These are phyloP conservation scores for Aspergillus luchuensis DNA, from an alignment of 2,329 filamentous ascomycete genomes.

Conservation along the genomic window DNA sequence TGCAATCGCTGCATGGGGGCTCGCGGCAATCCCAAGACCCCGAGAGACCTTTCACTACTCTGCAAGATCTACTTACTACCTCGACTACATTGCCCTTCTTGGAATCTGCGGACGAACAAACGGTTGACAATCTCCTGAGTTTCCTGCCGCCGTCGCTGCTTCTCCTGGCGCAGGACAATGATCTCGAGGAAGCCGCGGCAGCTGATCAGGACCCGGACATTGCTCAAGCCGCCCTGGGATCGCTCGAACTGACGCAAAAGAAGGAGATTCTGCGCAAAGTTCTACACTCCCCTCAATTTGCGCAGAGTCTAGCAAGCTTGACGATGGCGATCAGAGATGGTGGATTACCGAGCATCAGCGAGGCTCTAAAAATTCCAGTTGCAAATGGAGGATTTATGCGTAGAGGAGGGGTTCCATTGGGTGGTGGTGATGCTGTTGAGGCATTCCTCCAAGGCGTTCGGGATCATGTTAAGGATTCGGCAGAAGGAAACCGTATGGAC, in stretches of 20 bases:
- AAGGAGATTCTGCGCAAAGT: slow-evolving; percentile 78
- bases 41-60: slow-evolving; percentile 73
- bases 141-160: slow-evolving; percentile 79
- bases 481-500: slow-evolving; percentile 45
- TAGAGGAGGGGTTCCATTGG: slow-evolving; percentile 78
- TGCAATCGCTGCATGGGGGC: slow-evolving; percentile 73
- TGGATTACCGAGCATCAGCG: slow-evolving; percentile 83
- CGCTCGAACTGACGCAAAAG: slow-evolving; percentile 75
- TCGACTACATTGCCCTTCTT: slow-evolving; percentile 77
- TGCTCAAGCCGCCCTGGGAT: slow-evolving; percentile 71
- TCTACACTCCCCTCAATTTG: slow-evolving; percentile 84
- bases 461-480: slow-evolving; percentile 67
- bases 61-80: slow-evolving; percentile 81
- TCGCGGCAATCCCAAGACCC: slow-evolving; percentile 50
- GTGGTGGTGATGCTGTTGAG: slow-evolving; percentile 84
- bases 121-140: slow-evolving; percentile 72
- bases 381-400: slow-evolving; percentile 80
- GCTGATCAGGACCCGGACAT: slow-evolving; percentile 69
- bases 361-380: slow-evolving; percentile 78
- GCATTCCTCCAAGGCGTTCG: slow-evolving; percentile 89
- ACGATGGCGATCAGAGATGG: slow-evolving; percentile 88
- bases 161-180: slow-evolving; percentile 70
- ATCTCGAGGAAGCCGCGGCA: slow-evolving; percentile 60
- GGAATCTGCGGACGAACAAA: slow-evolving; percentile 63
- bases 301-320: slow-evolving; percentile 79